Evolutionary conservation across 768 basidiomycete species (phyloP).

Genomic region (Xerocomellus amylosporus): DNA sequence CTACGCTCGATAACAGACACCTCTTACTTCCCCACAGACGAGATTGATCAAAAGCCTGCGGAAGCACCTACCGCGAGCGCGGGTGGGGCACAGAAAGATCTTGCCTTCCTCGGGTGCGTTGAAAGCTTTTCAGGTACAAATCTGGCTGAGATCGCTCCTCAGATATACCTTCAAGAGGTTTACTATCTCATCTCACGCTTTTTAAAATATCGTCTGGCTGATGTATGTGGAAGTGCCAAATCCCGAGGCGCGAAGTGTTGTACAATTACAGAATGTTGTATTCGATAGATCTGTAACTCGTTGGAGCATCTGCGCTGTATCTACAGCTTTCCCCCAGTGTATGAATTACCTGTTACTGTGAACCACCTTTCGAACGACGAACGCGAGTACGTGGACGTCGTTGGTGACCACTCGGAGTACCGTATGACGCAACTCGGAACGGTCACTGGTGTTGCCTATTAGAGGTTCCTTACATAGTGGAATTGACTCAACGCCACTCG

Average conservation of each 20-base stretch:
- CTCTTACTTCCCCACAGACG: constrained; percentile 97
- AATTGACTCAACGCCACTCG: not conserved
- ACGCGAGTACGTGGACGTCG: not conserved
- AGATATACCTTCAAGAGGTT: constrained; percentile 84
- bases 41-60: constrained; percentile 73
- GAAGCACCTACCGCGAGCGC: constrained; percentile 39
- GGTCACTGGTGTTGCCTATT: not conserved
- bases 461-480: no score
- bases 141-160: constrained; percentile 6
- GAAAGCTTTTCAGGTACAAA: not conserved
- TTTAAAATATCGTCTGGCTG: constrained; percentile 28
- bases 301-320: not conserved
- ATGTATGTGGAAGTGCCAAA: not conserved
- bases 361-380: not conserved
- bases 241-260: not conserved
- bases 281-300: constrained; percentile 1
- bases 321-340: not conserved
- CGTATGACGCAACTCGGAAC: not conserved
- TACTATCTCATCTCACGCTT: constrained; percentile 57
- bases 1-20: constrained; percentile 92
- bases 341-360: not conserved
- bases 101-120: constrained; percentile 64
- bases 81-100: constrained; percentile 49
- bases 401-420: no score
- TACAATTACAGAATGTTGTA: not conserved